These are phyloP conservation scores for Gastrolobium bilobum DNA, from an alignment of 306 rosid genomes.

Conservation along the genomic window DNA sequence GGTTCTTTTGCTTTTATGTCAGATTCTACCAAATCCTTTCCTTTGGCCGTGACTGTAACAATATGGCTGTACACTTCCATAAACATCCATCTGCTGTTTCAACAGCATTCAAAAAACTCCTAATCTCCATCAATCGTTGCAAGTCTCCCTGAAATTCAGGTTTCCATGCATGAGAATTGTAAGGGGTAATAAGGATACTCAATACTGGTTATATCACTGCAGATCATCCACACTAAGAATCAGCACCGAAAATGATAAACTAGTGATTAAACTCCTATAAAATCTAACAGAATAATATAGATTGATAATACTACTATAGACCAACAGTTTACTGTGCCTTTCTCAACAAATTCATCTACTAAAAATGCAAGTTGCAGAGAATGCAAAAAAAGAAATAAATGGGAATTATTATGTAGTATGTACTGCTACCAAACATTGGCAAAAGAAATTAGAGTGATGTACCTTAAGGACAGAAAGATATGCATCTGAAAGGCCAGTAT, in stretches of 20 bases:
- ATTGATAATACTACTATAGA: not conserved
- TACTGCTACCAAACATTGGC: not conserved
- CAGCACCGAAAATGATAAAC: not conserved
- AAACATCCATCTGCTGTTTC: conserved; percentile 24
- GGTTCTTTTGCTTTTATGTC: conserved; percentile 24
- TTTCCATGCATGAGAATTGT: conserved; percentile 37
- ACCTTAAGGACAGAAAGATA: conserved; percentile 95
- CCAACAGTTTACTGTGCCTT: not conserved
- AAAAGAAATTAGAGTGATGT: not conserved
- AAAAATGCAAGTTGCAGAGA: conserved; percentile 17
- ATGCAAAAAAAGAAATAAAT: conserved; percentile 5
- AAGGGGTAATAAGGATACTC: not conserved
- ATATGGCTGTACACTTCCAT: conserved; percentile 9
- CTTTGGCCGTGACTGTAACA: not conserved
- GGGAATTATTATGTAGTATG: not conserved
- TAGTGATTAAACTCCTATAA: not conserved
- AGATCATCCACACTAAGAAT: not conserved
- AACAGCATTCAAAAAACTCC: conserved; percentile 17
- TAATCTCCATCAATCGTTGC: conserved; percentile 31
- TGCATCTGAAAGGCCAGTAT: conserved; percentile 87
- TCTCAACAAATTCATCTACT: conserved; percentile 27
- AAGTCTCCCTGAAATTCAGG: conserved; percentile 37
- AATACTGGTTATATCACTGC: conserved; percentile 9
- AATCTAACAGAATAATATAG: not conserved
- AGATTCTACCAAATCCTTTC: conserved; percentile 5